phyloP scores from a whole-genome alignment of 139 green algal genomes.

The Marvania coccoides region DNA sequence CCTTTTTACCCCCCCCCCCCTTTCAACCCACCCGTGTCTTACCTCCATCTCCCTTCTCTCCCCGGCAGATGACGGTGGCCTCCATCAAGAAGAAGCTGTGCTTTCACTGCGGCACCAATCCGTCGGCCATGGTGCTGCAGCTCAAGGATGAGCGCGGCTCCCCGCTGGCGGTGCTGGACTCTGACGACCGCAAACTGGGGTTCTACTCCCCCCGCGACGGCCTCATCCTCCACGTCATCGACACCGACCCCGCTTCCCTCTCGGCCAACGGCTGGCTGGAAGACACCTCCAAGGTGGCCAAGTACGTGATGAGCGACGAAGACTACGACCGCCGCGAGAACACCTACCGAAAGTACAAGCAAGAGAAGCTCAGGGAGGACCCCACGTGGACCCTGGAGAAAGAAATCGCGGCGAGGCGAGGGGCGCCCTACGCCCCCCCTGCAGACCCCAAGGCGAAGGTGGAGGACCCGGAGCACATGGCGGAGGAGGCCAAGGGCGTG shows the following conservation, averaged over 20 bases:
- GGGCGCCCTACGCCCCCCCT: conserved; percentile 34
- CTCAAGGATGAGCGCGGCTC: conserved; percentile 68
- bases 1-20: neutral
- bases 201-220: conserved; percentile 90
- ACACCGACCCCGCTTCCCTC: conserved; percentile 79
- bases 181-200: conserved; percentile 75
- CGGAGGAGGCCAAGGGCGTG: conserved; percentile 37
- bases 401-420: conserved; percentile 59
- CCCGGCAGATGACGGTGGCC: conserved; percentile 66
- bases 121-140: conserved; percentile 68
- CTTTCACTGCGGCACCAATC: conserved; percentile 77
- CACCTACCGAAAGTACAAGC: conserved; percentile 84
- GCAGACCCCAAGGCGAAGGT: conserved; percentile 19
- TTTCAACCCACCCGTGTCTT: neutral
- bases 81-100: conserved; percentile 84
- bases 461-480: conserved; percentile 35
- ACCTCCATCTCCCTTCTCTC: neutral
- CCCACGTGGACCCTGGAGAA: conserved; percentile 85
- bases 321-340: conserved; percentile 85
- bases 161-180: conserved; percentile 40
- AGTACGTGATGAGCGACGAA: conserved; percentile 96
- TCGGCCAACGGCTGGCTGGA: conserved; percentile 90
- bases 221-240: conserved; percentile 79
- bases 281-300: conserved; percentile 89
- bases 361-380: conserved; percentile 67